Evolutionary conservation across 2,329 filamentous ascomycete species (phyloP).

Genomic region (Mollisiaceae sp.): DNA sequence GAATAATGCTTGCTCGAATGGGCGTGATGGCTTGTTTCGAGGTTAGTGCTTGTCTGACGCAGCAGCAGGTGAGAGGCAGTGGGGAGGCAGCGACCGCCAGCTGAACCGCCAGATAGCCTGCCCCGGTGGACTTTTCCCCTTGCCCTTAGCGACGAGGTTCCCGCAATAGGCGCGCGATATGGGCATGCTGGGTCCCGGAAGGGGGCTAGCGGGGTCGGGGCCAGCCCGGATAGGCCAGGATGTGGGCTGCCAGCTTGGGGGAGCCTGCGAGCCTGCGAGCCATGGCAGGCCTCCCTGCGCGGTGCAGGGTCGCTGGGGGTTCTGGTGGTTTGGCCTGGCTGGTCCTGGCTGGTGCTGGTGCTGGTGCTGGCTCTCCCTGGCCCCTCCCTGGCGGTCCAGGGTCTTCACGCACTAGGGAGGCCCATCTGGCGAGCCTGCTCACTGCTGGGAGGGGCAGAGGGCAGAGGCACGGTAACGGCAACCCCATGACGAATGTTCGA

Average conservation of each 20-base stretch:
- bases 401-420: no score
- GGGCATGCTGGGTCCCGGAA: constrained; percentile 11
- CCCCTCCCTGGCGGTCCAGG: no score
- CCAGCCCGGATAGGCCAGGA: constrained; percentile 7
- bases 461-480: constrained; percentile 5
- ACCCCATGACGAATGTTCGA: constrained; percentile 37
- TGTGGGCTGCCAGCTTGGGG: background rate
- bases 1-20: background rate
- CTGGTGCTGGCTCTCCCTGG: no score
- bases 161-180: constrained; percentile 42
- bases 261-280: no score
- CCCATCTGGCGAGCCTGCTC: no score
- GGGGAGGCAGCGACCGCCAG: constrained; percentile 1
- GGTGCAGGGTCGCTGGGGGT: background rate
- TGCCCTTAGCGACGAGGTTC: constrained; percentile 35
- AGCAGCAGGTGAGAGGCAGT: background rate
- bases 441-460: no score
- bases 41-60: constrained; percentile 5
- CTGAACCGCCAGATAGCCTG: constrained; percentile 25
- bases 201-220: constrained; percentile 8
- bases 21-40: constrained; percentile 1
- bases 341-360: no score
- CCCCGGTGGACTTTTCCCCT: background rate
- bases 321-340: no score
- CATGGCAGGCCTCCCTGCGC: no score